Base-by-base conservation (phyloP, 164 flowering plant species). In the Vitis riparia region DNA sequence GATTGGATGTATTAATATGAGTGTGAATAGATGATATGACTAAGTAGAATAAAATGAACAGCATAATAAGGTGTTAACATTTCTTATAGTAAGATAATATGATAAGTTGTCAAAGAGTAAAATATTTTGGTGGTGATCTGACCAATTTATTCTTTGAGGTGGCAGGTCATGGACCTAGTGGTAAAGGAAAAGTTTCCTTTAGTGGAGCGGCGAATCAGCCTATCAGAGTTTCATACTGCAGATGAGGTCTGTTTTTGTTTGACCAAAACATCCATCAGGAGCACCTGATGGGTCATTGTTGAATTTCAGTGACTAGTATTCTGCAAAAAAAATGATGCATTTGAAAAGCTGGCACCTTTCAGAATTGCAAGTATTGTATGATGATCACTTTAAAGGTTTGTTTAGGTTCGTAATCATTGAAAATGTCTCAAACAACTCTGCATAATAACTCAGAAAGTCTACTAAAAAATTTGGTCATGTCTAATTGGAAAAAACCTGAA, bases 161-260 rank as follows among this genome's bases (percentile, higher is more conserved):
- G 85, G 62, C 87, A 94, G 98, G 98, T 96, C 47, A 96, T 93
- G 97, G 97, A 91, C 17, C 96, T 96, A 70, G 97, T 91, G 64
- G 85, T 89, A 9, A 81, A 84, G 75, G 98, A 96, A 73, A 80
- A 84, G 0, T 80, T 93, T n/a, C 77, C 79, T 68, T 81, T 96
- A 65, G 83, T 78, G 65, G 99, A 91, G 88, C 84, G 97, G 30
- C 77, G 91, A 51, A 87, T 96, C 71, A 96, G 99, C 83, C 70
- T 96, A 27, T 96, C 99, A 19, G 99, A 96, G 75, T 89, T 96
- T 78, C 98, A 93, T 73, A 90, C 94, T 15, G 98, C 99, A 47
- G 97, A 96, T 84, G 98, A 96, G 99, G 98, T 93, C 50, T 50
- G 37, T 19, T 62, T 51, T 53, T 78, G n/a, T 51, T 51, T 23